These are phyloP conservation scores for Ascochyta lentis DNA, from an alignment of 2,329 filamentous ascomycete genomes.

Conservation along the genomic window DNA sequence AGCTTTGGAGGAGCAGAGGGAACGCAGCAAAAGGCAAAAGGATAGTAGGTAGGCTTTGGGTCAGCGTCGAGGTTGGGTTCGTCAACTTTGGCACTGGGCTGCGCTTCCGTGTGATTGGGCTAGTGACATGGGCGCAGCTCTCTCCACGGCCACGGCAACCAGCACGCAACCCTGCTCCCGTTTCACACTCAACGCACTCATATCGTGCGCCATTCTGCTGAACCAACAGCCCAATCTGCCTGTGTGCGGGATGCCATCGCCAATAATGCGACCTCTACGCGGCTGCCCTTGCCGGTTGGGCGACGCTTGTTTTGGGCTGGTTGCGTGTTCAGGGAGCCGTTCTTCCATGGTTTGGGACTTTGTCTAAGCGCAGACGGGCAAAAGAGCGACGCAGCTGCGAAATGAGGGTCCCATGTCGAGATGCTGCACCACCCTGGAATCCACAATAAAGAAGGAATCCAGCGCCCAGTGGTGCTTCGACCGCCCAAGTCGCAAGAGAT, in stretches of 20 bases:
- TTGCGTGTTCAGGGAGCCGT: constrained; percentile 4
- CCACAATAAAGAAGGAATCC: neutral
- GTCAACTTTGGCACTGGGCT: constrained; percentile 19
- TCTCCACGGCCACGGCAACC: constrained; percentile 1
- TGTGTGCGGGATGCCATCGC: neutral
- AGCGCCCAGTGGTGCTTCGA: neutral
- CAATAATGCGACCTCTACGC: neutral
- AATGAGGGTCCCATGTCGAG: constrained; percentile 12
- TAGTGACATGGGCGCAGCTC: constrained; percentile 16
- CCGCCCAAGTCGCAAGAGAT: neutral
- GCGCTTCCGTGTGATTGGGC: constrained; percentile 14
- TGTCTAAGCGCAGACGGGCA: constrained; percentile 13
- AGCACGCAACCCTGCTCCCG: constrained; percentile 10
- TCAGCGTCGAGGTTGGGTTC: constrained; percentile 21
- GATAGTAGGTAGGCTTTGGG: constrained; percentile 13
- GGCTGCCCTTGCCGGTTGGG: constrained; percentile 9
- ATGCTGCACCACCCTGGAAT: constrained; percentile 6
- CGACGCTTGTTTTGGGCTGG: constrained; percentile 6
- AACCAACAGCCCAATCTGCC: neutral
- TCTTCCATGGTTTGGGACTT: constrained; percentile 3
- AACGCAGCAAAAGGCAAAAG: constrained; percentile 9
- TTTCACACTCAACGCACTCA: constrained; percentile 13
- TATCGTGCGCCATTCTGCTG: constrained; percentile 1
- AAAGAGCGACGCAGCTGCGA: constrained; percentile 17
- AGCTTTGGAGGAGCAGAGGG: neutral